These are phyloP conservation scores for Hirschioporus abietinus DNA, from an alignment of 768 basidiomycete species.

Conservation along the genomic window DNA sequence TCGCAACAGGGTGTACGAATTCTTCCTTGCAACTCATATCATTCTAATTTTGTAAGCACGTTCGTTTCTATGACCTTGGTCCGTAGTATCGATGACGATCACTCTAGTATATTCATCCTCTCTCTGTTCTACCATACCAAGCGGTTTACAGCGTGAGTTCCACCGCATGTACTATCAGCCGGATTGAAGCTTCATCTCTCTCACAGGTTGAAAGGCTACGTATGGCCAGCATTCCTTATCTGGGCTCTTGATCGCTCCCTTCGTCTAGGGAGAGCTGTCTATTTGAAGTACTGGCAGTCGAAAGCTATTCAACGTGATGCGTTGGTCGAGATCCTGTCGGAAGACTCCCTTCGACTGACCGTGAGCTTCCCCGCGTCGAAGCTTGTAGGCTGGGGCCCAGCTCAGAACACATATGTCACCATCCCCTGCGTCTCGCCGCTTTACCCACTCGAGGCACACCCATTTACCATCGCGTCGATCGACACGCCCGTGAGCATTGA, in stretches of 20 bases:
- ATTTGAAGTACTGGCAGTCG: neutral
- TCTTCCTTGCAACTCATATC: constrained; percentile 16
- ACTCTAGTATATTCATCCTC: neutral
- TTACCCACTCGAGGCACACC: neutral
- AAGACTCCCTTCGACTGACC: neutral
- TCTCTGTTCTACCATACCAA: neutral
- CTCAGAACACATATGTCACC: neutral
- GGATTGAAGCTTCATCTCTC: neutral
- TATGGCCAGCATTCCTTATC: neutral
- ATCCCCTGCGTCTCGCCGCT: neutral
- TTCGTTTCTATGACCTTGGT: neutral
- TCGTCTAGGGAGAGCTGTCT: neutral
- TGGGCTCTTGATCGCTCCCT: neutral
- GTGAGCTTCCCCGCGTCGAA: neutral
- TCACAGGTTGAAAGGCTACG: neutral
- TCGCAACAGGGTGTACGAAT: constrained; percentile 12
- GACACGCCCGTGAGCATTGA: neutral
- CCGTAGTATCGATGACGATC: neutral
- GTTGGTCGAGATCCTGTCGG: neutral
- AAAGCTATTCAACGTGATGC: neutral
- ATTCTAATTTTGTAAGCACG: constrained; percentile 12
- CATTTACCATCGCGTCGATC: neutral
- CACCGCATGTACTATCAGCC: neutral
- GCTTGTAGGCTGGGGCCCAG: neutral
- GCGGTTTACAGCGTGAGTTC: neutral